Conservation (phyloP, 352 stramenopile genomes). For the Phytophthora vignae region DNA sequence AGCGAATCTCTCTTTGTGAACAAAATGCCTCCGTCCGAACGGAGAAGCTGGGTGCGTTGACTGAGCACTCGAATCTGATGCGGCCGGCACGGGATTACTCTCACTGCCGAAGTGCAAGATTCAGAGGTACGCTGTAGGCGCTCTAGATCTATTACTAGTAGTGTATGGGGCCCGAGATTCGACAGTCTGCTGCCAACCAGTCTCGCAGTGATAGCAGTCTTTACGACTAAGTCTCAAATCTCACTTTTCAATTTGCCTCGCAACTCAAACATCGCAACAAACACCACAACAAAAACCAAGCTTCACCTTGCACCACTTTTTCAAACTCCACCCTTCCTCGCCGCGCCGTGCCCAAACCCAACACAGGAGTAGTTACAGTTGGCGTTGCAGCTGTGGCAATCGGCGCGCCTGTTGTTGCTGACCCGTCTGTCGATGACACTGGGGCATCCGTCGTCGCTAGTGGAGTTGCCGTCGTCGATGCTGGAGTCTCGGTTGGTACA, state of each 20-base stretch:
- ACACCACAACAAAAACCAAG: no score
- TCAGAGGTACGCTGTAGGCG: neutral
- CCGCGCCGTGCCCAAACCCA: neutral
- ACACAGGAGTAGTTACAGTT: neutral
- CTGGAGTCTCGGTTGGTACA: neutral
- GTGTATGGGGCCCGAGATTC: neutral
- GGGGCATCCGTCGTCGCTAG: neutral
- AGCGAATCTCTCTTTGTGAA: neutral
- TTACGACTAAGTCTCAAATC: neutral
- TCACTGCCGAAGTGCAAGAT: neutral
- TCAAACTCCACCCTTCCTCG: neutral
- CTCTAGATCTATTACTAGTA: neutral
- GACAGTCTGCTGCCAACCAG: neutral
- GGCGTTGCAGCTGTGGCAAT: conserved; percentile 4
- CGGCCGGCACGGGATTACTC: neutral
- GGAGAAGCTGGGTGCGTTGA: neutral
- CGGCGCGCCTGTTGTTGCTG: neutral
- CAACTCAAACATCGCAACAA: no score
- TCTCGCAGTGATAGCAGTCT: neutral
- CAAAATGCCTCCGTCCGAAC: neutral
- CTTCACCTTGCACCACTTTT: neutral
- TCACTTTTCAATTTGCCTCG: neutral
- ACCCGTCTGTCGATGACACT: neutral
- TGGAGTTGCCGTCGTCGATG: conserved; percentile 13
- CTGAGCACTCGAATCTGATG: neutral